These are phyloP conservation scores for Spathaspora passalidarum DNA, from an alignment of 805 yeast genomes.

Conservation along the genomic window DNA sequence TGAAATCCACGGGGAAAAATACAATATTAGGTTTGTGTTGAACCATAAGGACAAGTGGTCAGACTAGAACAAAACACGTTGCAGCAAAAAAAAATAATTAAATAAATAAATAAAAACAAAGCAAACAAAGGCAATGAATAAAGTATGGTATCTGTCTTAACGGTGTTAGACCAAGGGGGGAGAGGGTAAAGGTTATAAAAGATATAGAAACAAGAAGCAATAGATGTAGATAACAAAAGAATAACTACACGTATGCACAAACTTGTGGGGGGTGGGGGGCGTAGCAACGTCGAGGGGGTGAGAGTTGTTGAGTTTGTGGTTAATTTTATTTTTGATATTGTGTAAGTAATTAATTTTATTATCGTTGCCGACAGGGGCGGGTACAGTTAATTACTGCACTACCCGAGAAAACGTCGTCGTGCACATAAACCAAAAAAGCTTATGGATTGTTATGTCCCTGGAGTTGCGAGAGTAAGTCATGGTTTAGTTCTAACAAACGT, in stretches of 20 bases:
- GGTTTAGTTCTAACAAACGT: constrained; percentile 29
- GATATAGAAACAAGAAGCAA: no score
- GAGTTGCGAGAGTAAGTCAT: constrained; percentile 15
- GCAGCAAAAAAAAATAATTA: neutral
- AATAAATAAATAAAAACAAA: neutral
- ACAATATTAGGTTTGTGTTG: neutral
- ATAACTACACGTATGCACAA: neutral
- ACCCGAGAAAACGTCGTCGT: no score
- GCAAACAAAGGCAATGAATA: no score
- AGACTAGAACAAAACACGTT: neutral
- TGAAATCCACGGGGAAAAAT: neutral
- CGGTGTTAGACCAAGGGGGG: no score
- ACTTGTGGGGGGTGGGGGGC: neutral
- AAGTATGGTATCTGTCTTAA: no score
- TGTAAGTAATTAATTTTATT: neutral
- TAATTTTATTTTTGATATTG: neutral
- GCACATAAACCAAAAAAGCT: neutral
- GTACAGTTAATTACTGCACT: no score
- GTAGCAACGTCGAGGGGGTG: neutral
- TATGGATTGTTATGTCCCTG: neutral
- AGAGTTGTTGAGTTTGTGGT: neutral
- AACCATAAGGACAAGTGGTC: neutral
- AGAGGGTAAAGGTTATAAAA: no score
- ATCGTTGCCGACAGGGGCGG: neutral
- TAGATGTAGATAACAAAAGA: no score